Conservation (phyloP, 805 yeast genomes). For the Yamadazyma kitorensis region DNA sequence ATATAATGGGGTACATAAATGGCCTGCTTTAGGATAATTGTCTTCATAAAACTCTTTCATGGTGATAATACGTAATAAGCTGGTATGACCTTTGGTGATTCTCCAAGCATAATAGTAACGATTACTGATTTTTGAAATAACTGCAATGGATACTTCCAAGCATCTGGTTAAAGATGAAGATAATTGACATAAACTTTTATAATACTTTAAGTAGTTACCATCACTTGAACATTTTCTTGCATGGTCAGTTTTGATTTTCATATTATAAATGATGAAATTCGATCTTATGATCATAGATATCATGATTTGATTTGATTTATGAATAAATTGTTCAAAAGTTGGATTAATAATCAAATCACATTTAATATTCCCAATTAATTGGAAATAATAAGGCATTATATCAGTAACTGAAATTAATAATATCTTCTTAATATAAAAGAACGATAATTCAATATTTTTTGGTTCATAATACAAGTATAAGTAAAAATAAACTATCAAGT, state of each 20-base stretch:
- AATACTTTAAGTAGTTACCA: constrained; percentile 15
- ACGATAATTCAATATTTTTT: constrained; percentile 32
- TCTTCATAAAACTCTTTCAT: constrained; percentile 27
- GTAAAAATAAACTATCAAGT: constrained; percentile 40
- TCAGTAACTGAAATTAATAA: constrained; percentile 26
- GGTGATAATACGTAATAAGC: constrained; percentile 27
- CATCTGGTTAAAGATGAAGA: constrained; percentile 25
- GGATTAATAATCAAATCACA: constrained; percentile 40
- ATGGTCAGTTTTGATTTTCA: constrained; percentile 22
- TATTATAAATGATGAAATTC: constrained; percentile 25
- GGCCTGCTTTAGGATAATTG: constrained; percentile 14
- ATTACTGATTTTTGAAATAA: constrained; percentile 34
- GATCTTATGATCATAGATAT: constrained; percentile 29
- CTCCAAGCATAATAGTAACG: constrained; percentile 41
- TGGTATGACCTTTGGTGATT: constrained; percentile 34
- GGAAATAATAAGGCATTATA: constrained; percentile 34
- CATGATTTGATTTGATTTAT: constrained; percentile 28
- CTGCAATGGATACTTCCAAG: constrained; percentile 30
- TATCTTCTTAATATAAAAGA: constrained; percentile 35
- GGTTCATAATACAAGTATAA: constrained; percentile 39
- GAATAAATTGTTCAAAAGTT: constrained; percentile 26
- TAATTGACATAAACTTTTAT: constrained; percentile 17
- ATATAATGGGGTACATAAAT: constrained; percentile 14
- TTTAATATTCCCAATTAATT: constrained; percentile 30
- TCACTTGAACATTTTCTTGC: constrained; percentile 15